Evolutionary conservation across 805 yeast genomes (phyloP), one percentile per base, ranked within the genome.

Genomic region (Pichia paraexigua): DNA sequence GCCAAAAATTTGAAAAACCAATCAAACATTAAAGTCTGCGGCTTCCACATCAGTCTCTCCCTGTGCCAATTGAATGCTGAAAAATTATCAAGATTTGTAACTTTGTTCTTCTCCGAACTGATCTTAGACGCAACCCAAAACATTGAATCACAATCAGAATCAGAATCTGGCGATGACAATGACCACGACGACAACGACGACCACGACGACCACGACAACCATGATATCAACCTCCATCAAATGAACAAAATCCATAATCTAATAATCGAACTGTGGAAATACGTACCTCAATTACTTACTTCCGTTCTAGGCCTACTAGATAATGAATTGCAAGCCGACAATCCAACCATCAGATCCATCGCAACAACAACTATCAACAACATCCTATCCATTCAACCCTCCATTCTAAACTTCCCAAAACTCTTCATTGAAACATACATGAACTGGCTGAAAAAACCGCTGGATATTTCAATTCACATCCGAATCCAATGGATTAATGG

Each of bases 291-390:
- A 45, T 68, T 87, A 21, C 71, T 87, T 12, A 74, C 78, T 4
- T 79, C 94, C 1, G 85, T 86, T 0, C 79, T 87, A 74, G 94
- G 95, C 0, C 76, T 87, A 48, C 70, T 90, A 5, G 87, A 87
- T 57, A 89, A 87, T 59, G 95, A 90, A 57, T 68, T 90, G 42
- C 80, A 80, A 52, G 88, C 95, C 0, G 87, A 84, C 42, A 78
- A 82, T 56, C 80, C 78, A 30, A 65, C 71, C 17, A 72, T 86
- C 20, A 75, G 97, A 56, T 62, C 74, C 0, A 65, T 85, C 49
- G 90, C 96, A 0, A 85, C 95, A 0, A 78, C 78, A 43, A 78
- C 94, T 0, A 76, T 91, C 2, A 92, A 95, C 0, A 66, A 74
- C 41, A 79, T 91, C 62, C 63, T 89, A 1, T 68, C 79, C 0